Percentiles rank a stretch among this genome's conserved stretches.
Conservation (phyloP, 495 filamentous ascomycete genomes). For the Talaromyces wortmannii region DNA sequence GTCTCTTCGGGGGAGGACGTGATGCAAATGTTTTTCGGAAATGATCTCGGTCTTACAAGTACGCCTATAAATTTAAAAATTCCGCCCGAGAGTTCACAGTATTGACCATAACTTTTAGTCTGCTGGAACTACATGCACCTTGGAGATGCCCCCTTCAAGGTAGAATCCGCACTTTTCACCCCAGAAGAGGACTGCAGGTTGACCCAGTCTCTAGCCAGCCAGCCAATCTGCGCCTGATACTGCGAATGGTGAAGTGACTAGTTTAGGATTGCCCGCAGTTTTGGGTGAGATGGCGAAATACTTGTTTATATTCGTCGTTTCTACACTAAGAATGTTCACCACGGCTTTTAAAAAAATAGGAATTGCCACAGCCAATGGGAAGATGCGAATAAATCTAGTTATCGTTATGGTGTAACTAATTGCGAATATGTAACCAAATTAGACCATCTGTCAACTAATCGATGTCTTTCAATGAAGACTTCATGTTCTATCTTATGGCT, state of each 20-base stretch:
- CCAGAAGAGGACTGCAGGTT: background rate
- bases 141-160: slow-evolving; percentile 15
- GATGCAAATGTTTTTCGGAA: slow-evolving; percentile 53
- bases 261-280: background rate
- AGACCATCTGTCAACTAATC: too few species aligned
- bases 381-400: too few species aligned
- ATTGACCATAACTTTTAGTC: slow-evolving; percentile 21
- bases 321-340: too few species aligned
- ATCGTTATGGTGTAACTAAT: too few species aligned
- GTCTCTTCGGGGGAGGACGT: slow-evolving; percentile 46
- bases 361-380: too few species aligned
- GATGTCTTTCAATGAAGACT: too few species aligned
- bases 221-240: background rate
- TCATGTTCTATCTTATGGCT: too few species aligned
- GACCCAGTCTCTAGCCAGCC: background rate
- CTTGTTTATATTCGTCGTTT: background rate
- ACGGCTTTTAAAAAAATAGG: too few species aligned
- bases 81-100: slow-evolving; percentile 8
- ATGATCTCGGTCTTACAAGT: slow-evolving; percentile 58
- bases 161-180: background rate
- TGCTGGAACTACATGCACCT: slow-evolving; percentile 51
- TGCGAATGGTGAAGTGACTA: background rate
- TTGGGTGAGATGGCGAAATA: background rate
- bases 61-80: slow-evolving; percentile 3
- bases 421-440: too few species aligned